Conservation (phyloP, 495 filamentous ascomycete species). For the Daldinia caldariorum region DNA sequence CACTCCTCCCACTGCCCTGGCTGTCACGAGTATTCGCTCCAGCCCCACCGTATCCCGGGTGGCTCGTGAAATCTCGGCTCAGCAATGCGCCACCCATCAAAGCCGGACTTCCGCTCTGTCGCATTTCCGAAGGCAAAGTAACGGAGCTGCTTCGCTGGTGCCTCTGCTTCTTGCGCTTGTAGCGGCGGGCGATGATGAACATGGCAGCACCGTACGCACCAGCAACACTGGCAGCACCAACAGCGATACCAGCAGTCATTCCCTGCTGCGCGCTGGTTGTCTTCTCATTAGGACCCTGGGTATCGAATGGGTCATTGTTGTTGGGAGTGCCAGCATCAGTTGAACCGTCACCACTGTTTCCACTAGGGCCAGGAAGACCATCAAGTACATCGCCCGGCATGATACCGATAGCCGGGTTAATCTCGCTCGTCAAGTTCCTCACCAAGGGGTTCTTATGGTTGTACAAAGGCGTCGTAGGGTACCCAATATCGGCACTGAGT, state of each 20-base stretch:
- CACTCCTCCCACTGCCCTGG: conserved; percentile 74
- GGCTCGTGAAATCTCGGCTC: conserved; percentile 59
- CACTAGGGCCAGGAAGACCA: conserved; percentile 45
- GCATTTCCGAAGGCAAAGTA: conserved; percentile 62
- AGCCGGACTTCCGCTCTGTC: conserved; percentile 65
- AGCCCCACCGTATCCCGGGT: conserved; percentile 56
- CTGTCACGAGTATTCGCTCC: conserved; percentile 64
- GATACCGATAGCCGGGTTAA: conserved; percentile 87
- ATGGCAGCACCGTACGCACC: conserved; percentile 97
- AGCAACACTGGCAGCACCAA: conserved; percentile 80
- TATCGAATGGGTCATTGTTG: conserved; percentile 55
- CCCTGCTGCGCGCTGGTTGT: conserved; percentile 66
- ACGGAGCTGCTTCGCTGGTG: conserved; percentile 83
- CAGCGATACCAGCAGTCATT: conserved; percentile 85
- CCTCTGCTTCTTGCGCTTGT: conserved; percentile 84
- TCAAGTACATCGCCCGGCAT: conserved; percentile 63
- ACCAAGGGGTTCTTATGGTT: conserved; percentile 67
- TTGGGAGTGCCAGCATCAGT: conserved; percentile 40
- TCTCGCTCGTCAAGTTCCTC: conserved; percentile 75
- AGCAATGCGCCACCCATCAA: conserved; percentile 64
- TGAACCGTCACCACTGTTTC: conserved; percentile 37
- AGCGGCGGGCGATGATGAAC: conserved; percentile 93
- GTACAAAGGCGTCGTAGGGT: conserved; percentile 78
- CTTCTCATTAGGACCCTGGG: conserved; percentile 51
- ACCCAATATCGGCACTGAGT: conserved; percentile 70